Evolutionary conservation across 2,329 filamentous ascomycete genomes (phyloP).

Genomic region (Zymoseptoria passerinii): DNA sequence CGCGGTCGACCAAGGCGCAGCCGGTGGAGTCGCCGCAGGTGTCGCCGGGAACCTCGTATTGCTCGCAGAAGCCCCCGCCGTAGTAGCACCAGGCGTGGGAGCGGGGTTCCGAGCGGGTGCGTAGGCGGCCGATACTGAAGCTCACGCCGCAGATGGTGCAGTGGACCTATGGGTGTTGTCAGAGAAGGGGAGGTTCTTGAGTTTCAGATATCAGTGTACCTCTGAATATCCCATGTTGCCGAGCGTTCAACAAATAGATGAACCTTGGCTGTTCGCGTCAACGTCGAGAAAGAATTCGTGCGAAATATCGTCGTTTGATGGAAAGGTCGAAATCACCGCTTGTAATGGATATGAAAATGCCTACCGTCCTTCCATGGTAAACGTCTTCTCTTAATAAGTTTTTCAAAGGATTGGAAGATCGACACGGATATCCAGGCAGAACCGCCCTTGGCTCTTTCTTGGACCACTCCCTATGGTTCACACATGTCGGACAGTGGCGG

Average conservation of each 20-base stretch:
- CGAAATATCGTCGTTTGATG: too few species aligned
- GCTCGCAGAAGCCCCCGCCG: not conserved
- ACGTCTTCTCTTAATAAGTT: not conserved
- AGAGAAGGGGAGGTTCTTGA: not conserved
- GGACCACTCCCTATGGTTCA: not conserved
- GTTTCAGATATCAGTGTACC: not conserved
- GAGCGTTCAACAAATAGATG: not conserved
- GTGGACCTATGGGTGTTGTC: not conserved
- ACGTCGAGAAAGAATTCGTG: too few species aligned
- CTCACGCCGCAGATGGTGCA: constrained; percentile 9
- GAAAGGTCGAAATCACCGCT: too few species aligned
- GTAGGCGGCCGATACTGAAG: constrained; percentile 10
- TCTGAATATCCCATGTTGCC: constrained; percentile 2
- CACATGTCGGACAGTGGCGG: not conserved
- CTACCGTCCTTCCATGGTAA: too few species aligned
- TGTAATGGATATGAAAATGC: too few species aligned
- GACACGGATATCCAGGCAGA: not conserved
- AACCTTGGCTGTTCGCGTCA: too few species aligned
- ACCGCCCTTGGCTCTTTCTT: not conserved
- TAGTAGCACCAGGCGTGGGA: constrained; percentile 3
- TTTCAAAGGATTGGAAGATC: not conserved
- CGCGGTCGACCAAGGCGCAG: not conserved
- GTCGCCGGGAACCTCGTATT: not conserved
- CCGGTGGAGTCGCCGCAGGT: not conserved
- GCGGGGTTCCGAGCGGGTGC: constrained; percentile 1